Evolutionary conservation across 2,329 filamentous ascomycete genomes (phyloP), one percentile per base, ranked within the genome.

Genomic region (Pyrenochaeta sp.): DNA sequence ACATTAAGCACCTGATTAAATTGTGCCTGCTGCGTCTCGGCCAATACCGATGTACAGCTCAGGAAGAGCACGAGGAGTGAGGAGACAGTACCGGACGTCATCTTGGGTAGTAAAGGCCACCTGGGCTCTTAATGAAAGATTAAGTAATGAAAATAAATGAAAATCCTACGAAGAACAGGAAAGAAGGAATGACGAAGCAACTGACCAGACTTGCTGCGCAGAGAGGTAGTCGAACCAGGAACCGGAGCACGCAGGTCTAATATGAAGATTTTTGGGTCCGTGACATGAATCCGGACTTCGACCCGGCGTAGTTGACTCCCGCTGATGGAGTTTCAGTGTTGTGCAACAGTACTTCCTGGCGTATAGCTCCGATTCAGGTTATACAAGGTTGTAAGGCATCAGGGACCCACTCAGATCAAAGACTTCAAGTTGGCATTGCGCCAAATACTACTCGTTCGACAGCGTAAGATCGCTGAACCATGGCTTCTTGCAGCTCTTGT

Each of bases 1-100:
- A 75, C 30, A 66, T 75, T 75, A 65, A 75, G 67, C 53, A 75
- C 73, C 65, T 75, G 72, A 58, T 75, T 75, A 54, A 68, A 75
- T 27, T 75, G 68, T 15, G 60, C 70, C 44, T 64, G 58, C 52
- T 71, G 67, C n/a, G 60, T 61, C 55, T 72, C 65, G 21, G 64
- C 72, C 7, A 68, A 55, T 29, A 60, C 68, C 15, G 62, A 49
- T 32, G 56, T 54, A 53, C 56, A 64, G 61, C 68, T 67, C 60
- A 72, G 62, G 46, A 72, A 45, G 45, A 71, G 53, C 32, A 73
- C 37, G 17, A 72, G 48, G 45, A 73, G 45, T 2, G 66, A 68
- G 61, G 66, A 69, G 68, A 74, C 67, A 65, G 71, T 74, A 58
- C 70, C 66, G 63, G 70, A 74, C 70, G 67, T 72, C 71, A 73